Conservation (phyloP, 257 asterid species). For the Haberlea rhodopensis region DNA sequence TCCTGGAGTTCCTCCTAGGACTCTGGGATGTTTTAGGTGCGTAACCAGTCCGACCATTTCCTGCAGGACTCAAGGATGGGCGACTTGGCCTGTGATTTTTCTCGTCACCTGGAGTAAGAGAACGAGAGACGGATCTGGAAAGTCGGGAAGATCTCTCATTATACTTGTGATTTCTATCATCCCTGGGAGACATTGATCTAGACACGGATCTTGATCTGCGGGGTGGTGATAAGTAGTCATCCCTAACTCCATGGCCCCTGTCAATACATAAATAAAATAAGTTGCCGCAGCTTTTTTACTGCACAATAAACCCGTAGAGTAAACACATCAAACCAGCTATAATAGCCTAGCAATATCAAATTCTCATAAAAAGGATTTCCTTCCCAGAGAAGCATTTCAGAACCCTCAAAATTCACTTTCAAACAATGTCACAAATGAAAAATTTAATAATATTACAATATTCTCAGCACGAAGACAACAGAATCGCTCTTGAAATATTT, state of each 20-base stretch:
- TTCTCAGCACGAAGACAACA: conserved; percentile 21
- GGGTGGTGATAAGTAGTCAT: conserved; percentile 43
- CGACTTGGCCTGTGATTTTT: conserved; percentile 32
- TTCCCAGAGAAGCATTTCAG: conserved; percentile 10
- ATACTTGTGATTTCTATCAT: conserved; percentile 39
- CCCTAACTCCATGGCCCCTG: conserved; percentile 46
- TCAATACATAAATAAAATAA: conserved; percentile 29
- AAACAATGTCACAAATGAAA: conserved; percentile 10
- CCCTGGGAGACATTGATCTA: conserved; percentile 61
- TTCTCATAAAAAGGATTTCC: conserved; percentile 20
- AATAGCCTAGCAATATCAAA: conserved; percentile 8
- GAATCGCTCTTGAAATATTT: conserved; percentile 30
- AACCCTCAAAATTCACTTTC: conserved; percentile 21
- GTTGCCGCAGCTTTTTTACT: conserved; percentile 4
- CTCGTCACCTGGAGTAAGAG: conserved; percentile 49
- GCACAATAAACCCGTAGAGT: conserved; percentile 8
- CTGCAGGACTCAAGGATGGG: conserved; percentile 39
- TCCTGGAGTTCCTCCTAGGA: too few species aligned
- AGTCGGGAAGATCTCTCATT: conserved; percentile 43
- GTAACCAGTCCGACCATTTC: conserved; percentile 37
- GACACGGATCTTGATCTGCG: conserved; percentile 51
- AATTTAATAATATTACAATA: conserved; percentile 13
- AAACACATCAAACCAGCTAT: conserved; percentile 11
- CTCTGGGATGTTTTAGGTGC: conserved; percentile 43
- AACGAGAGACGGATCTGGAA: conserved; percentile 46